These are phyloP conservation scores for Sambucus nigra DNA, from an alignment of 129 eudicot genomes.

Conservation along the genomic window DNA sequence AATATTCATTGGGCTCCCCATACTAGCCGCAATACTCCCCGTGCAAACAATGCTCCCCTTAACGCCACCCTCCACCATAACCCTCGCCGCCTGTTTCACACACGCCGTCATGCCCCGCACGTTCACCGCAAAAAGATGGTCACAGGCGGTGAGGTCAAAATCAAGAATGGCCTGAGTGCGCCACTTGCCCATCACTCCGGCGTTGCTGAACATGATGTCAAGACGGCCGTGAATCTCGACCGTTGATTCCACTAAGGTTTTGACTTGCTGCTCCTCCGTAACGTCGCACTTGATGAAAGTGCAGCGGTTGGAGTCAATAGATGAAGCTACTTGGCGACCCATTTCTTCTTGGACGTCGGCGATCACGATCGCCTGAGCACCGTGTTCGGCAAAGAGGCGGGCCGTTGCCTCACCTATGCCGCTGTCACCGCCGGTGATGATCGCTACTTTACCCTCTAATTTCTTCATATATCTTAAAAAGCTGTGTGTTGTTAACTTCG, in stretches of 20 bases:
- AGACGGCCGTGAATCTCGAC: conserved; percentile 14
- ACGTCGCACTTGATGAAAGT: conserved; percentile 27
- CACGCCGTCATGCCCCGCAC: conserved; percentile 21
- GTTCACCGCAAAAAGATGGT: conserved; percentile 10
- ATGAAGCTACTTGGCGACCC: conserved; percentile 13
- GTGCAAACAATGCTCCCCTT: conserved; percentile 27
- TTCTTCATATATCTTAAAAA: no score
- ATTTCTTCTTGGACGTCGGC: conserved; percentile 26
- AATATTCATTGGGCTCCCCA: background rate
- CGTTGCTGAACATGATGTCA: conserved; percentile 36
- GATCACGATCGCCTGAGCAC: conserved; percentile 17
- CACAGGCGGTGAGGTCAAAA: conserved; percentile 12
- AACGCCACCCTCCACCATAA: conserved; percentile 14
- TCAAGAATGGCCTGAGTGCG: conserved; percentile 4
- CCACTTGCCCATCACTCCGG: conserved; percentile 11
- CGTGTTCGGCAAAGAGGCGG: conserved; percentile 19
- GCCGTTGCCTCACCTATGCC: conserved; percentile 32
- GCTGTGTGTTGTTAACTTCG: no score
- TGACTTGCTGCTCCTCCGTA: conserved; percentile 22
- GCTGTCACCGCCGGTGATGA: conserved; percentile 29
- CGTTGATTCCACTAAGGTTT: conserved; percentile 17
- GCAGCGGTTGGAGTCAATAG: conserved; percentile 17
- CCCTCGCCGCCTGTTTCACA: conserved; percentile 22
- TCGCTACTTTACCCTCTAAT: conserved; percentile 24
- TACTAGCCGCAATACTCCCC: conserved; percentile 13